Evolutionary conservation across 129 eudicot species (phyloP).

Genomic region (carrot (Daucus carota)): DNA sequence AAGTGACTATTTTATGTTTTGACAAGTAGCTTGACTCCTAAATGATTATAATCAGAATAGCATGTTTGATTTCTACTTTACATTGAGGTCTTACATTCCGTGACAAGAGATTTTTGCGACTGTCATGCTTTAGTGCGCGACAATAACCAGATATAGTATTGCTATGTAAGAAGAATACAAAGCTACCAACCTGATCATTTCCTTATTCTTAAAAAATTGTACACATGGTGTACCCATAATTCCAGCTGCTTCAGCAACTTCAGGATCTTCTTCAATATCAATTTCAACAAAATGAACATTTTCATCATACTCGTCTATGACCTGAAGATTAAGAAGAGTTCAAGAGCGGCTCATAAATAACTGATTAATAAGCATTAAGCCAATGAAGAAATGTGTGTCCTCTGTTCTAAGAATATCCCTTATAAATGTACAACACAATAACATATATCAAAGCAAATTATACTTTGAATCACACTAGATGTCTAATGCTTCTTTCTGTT

Average conservation of each 20-base stretch:
- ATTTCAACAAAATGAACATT: constrained; percentile 85
- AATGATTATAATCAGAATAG: neutral
- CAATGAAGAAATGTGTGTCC: neutral
- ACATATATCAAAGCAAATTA: neutral
- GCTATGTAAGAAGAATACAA: neutral
- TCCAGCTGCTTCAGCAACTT: constrained; percentile 97
- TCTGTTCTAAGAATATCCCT: neutral
- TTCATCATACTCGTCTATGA: constrained; percentile 74
- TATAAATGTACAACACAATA: neutral
- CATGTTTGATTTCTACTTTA: neutral
- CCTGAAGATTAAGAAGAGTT: constrained; percentile 39
- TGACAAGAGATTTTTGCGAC: neutral
- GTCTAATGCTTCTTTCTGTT: neutral
- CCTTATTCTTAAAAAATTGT: constrained; percentile 93
- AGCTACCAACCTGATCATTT: constrained; percentile 75
- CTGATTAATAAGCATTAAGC: neutral
- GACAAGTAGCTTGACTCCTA: neutral
- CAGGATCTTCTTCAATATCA: constrained; percentile 94
- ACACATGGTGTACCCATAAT: constrained; percentile 98
- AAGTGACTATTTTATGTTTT: neutral
- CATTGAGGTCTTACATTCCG: neutral
- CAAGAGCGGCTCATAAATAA: constrained; percentile 2
- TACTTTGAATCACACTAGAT: neutral
- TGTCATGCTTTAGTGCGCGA: neutral
- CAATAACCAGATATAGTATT: neutral